Conservation (phyloP, 768 basidiomycete species). For the Suillus brevipes region DNA sequence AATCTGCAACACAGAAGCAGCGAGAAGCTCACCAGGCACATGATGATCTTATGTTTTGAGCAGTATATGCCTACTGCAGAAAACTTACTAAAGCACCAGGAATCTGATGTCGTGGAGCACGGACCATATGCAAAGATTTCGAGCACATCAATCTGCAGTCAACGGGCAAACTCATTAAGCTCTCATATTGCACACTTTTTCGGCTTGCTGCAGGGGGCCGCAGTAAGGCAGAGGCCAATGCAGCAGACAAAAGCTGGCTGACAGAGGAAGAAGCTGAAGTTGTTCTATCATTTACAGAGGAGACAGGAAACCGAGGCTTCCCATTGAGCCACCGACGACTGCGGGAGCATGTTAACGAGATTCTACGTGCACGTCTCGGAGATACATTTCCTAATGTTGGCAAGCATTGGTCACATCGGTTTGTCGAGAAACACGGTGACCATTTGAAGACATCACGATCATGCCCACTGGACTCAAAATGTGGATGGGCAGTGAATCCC, state of each 20-base stretch:
- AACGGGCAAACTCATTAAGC: conserved; percentile 15
- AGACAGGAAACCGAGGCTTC: conserved; percentile 34
- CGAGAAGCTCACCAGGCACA: too few species aligned
- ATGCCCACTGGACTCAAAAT: conserved; percentile 34
- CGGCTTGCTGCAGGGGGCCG: conserved; percentile 19
- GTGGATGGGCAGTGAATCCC: conserved; percentile 38
- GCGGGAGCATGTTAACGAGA: conserved; percentile 29
- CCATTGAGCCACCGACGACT: conserved; percentile 34
- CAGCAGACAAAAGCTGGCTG: conserved; percentile 26
- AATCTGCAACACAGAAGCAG: too few species aligned
- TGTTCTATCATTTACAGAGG: conserved; percentile 30
- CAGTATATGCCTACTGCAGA: too few species aligned
- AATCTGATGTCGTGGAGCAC: too few species aligned
- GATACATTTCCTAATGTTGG: conserved; percentile 34
- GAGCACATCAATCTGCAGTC: conserved; percentile 10
- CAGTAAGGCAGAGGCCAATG: conserved; percentile 27
- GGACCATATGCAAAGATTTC: conserved; percentile 17
- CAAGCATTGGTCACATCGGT: conserved; percentile 35
- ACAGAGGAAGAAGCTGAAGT: conserved; percentile 27
- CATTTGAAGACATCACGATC: conserved; percentile 30
- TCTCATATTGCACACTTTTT: conserved; percentile 20
- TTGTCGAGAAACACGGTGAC: conserved; percentile 30
- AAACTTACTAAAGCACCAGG: too few species aligned
- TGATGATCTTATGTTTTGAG: too few species aligned
- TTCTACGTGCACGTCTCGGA: conserved; percentile 12